Conservation (phyloP, 1,284 basidiomycete genomes). For the Trichosporon sp. region DNA sequence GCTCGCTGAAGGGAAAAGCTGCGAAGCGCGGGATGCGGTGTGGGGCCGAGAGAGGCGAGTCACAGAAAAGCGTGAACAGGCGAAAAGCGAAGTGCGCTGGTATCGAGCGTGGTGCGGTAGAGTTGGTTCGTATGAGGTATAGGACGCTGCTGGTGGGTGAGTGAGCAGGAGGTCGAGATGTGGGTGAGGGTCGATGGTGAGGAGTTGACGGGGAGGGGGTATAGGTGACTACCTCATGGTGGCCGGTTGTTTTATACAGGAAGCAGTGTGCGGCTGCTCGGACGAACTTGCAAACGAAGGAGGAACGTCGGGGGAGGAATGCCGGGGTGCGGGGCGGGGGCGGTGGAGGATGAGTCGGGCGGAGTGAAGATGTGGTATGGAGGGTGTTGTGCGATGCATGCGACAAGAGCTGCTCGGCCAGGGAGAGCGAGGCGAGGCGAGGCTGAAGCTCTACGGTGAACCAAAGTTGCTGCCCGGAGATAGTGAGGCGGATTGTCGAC, state of each 20-base stretch:
- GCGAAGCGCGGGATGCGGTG: neutral
- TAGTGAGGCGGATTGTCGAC: neutral
- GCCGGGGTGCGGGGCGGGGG: neutral
- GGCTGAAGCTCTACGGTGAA: neutral
- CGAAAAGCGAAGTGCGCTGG: neutral
- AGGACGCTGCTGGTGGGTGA: neutral
- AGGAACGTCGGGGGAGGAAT: neutral
- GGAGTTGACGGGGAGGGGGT: neutral
- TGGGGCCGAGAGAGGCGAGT: neutral
- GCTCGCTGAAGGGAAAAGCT: neutral
- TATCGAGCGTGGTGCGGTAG: neutral
- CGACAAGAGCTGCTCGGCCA: neutral
- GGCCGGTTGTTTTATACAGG: neutral
- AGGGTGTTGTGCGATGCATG: neutral
- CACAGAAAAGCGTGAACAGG: too few species aligned
- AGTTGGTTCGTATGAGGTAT: neutral
- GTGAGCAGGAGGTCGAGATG: neutral
- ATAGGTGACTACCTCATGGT: slow-evolving; percentile 2
- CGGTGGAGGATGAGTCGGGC: neutral
- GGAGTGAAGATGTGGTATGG: slow-evolving; percentile 1
- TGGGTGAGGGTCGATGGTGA: neutral
- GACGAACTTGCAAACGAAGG: slow-evolving; percentile 3
- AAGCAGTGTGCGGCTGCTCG: neutral
- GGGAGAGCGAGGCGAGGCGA: neutral
- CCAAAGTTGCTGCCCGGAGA: slow-evolving; percentile 4